Evolutionary conservation across 2,329 filamentous ascomycete genomes (phyloP), one percentile per base, ranked within the genome.

Genomic region (Aplosporella prunicola): DNA sequence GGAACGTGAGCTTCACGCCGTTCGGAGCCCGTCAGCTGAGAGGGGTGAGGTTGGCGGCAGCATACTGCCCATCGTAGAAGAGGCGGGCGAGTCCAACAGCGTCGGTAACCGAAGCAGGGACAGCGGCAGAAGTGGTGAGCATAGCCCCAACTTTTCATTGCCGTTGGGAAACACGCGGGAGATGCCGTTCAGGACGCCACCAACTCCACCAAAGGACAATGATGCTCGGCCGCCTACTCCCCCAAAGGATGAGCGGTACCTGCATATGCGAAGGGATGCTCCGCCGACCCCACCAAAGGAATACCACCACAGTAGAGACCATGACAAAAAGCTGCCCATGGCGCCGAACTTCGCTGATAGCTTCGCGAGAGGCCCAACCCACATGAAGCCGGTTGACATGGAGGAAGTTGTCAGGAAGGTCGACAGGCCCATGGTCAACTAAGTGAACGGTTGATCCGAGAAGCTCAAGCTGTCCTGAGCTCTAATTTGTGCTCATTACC

Each of bases 11-110:
- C 58, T 87, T 31, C 61, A 61, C 40, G 76, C 64, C 41, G 69
- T 68, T 46, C 71, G 64, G 54, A 82, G 67, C 60, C 72, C 64
- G 15, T 71, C 65, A 51, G 68, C 63, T 14, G 68, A 80, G 49
- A 56, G 77, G 55, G 52, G 71, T 62, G 68, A 71, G 10, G 59
- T 68, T 9, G 66, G 71, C n/a, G 66, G 71, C 9, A 68, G 69
- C 20, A 77, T 71, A 1, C 64, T 96, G 2, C 89, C 89, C 0
- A 80, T 95, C 8, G 87, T 96, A 5, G 84, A 94, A 48, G 89
- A 96, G 61, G 81, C 78, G n/a, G 82, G 78, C 5, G 89, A 95
- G 58, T 79, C 70, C 8, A 74, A 71, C 6, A 84, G 80, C 42
- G 71, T 77, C 16, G 76, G 77, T 2, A 74, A 70, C 20, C 70